Conservation (phyloP, 2,329 filamentous ascomycete genomes). For the Fusarium ramigenum region DNA sequence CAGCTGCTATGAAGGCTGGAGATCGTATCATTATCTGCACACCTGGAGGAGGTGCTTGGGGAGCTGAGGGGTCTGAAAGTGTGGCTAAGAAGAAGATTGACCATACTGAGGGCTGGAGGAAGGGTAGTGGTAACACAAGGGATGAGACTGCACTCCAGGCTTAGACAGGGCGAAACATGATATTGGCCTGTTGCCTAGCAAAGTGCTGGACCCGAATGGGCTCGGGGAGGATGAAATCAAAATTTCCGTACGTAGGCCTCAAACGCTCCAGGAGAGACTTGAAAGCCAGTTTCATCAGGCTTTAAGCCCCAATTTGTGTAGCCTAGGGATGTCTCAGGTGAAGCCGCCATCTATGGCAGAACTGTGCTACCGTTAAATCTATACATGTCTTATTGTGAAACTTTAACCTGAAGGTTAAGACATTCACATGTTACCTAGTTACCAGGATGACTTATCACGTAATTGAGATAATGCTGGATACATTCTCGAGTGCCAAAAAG, state of each 20-base stretch:
- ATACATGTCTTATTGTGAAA: conserved; percentile 4
- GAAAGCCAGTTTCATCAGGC: neutral
- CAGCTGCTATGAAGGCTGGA: conserved; percentile 77
- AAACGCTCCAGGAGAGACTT: neutral
- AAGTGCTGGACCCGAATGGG: no score
- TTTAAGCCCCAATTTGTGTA: neutral
- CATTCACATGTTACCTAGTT: neutral
- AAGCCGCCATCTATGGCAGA: neutral
- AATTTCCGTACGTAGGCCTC: neutral
- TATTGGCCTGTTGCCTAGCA: neutral
- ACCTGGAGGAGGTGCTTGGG: conserved; percentile 84
- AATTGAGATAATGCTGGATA: neutral
- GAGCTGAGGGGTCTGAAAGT: conserved; percentile 66
- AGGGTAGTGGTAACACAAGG: conserved; percentile 65
- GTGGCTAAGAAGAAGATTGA: conserved; percentile 62
- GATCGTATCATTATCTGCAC: conserved; percentile 82
- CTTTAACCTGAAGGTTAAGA: neutral
- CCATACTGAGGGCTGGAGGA: conserved; percentile 61
- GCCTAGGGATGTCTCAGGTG: neutral
- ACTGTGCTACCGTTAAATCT: neutral
- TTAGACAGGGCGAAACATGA: conserved; percentile 38
- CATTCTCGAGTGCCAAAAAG: neutral
- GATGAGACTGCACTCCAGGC: conserved; percentile 69
- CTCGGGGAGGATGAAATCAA: neutral
- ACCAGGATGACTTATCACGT: neutral